Evolutionary conservation across 352 stramenopile genomes (phyloP), one percentile per base, ranked within the genome.

Genomic region (Lagenidium sp.): DNA sequence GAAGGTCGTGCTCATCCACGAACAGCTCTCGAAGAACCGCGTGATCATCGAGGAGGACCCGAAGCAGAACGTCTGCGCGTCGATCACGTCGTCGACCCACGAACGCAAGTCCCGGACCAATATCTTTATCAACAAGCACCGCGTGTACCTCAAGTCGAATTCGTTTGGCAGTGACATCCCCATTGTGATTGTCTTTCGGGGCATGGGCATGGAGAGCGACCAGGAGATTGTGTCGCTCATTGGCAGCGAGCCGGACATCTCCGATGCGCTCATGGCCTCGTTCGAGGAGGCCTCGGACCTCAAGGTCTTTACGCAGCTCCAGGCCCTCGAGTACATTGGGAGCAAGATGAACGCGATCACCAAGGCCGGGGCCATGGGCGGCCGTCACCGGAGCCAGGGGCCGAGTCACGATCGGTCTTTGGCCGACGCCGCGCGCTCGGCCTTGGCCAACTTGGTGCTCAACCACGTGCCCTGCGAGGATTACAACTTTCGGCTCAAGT

Each of bases 1-100:
- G 65, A 98, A 99, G 57, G 97, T 99, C 15, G 97, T 99, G 64
- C 69, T 99, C 4, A 99, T 99, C 63, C 96, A 99, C 65, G 97
- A 99, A 48, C 97, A 99, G 63, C 63, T 99, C 36, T 97, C 81
- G 29, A 99, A 99, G 69, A 99, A 99, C 83, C 81, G 97, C 55
- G 94, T 99, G 18, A 99, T 99, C 64, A 92, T 99, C 36, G 97
- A 99, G 69, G 78, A 97, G 61, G 96, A 99, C 52, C 57, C 53
- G 55, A 95, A 94, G 59, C 81, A 81, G 36, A 92, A 96, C 43
- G 74, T 97, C 21, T 94, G 79, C 53, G 93, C 93, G 13, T 84
- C 78, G 35, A 99, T 99, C 52, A 99, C 96, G 12, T 98, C 90
- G 42, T 99, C 96, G 4, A 99, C 97, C 6, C 94, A 98, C 63